Evolutionary conservation across 768 basidiomycete species (phyloP), one percentile per base, ranked within the genome.

Genomic region (Lactarius psammicola): DNA sequence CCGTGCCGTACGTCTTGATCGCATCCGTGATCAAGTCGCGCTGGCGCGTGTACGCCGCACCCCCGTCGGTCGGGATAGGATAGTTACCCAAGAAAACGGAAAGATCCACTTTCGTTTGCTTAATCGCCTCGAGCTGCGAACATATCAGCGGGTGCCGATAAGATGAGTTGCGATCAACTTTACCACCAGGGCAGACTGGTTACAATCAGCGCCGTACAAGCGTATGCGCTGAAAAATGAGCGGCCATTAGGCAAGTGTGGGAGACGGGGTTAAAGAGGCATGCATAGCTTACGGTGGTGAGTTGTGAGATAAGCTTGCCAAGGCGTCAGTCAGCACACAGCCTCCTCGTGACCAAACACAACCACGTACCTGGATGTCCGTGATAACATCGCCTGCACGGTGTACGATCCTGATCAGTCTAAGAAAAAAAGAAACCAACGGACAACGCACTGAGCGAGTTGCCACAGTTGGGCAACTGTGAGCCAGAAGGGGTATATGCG

Each of bases 181-280:
- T 73, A 87, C 85, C 57, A 92, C 88, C 26, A 92, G 80, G 0
- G 87, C 87, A 3, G 87, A 84, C 74, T 90, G 88, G 73, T 94
- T 93, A 74, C 91, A 94, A 75, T 94, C 91, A 40, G 92, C 86
- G 46, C 94, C 94, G 74, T 95, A 96, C 42, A 95, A 79, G 71
- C 91, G 90, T 67, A 94, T 78, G 59, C 85, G 86, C 85, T 79
- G 28, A 26, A 57, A 66, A 11, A 49, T 42, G 62, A 31, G 31
- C 51, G n/a, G 23, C 36, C 30, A 36, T 51, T 42, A 18, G 42
- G 26, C 23, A 23, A 5, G 26, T 33, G 13, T 33, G 51, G 3
- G 13, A 17, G 15, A n/a, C 31, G 6, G n/a, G 63, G 57, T 8
- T 26, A 15, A n/a, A 10, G 36, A 26, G 40, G 36, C 4, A 9